Conservation (phyloP, 2,329 filamentous ascomycete genomes). For the Aspergillus puulaauensis region DNA sequence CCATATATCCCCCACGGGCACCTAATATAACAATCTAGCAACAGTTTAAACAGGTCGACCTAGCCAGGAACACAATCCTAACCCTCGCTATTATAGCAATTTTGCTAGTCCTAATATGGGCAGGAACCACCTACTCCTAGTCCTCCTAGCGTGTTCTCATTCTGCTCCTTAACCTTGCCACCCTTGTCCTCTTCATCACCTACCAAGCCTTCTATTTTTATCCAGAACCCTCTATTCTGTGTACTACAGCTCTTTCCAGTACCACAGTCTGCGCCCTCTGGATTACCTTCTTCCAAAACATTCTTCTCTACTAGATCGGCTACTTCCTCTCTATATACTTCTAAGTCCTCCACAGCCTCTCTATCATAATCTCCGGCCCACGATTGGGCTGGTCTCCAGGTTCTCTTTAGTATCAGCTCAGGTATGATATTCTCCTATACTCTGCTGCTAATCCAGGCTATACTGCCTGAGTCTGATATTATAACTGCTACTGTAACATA, state of each 20-base stretch:
- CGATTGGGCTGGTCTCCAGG: neutral
- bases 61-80: constrained; percentile 14
- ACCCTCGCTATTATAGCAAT: constrained; percentile 8
- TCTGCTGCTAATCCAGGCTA: neutral
- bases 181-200: constrained; percentile 17
- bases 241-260: neutral
- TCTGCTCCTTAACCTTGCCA: constrained; percentile 51
- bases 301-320: no score
- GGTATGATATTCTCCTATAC: neutral
- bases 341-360: no score
- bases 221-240: neutral
- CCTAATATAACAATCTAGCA: neutral
- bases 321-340: no score
- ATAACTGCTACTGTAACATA: neutral
- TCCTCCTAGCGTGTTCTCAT: constrained; percentile 56
- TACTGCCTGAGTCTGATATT: neutral
- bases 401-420: neutral
- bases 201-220: neutral
- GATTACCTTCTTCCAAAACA: no score
- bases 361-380: neutral
- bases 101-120: constrained; percentile 19
- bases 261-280: neutral
- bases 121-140: constrained; percentile 44
- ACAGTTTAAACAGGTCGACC: constrained; percentile 11
- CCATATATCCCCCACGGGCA: neutral